Evolutionary conservation across 1,139 yeast species (phyloP), one percentile per base, ranked within the genome.

Genomic region (Suhomyces yuchorum): DNA sequence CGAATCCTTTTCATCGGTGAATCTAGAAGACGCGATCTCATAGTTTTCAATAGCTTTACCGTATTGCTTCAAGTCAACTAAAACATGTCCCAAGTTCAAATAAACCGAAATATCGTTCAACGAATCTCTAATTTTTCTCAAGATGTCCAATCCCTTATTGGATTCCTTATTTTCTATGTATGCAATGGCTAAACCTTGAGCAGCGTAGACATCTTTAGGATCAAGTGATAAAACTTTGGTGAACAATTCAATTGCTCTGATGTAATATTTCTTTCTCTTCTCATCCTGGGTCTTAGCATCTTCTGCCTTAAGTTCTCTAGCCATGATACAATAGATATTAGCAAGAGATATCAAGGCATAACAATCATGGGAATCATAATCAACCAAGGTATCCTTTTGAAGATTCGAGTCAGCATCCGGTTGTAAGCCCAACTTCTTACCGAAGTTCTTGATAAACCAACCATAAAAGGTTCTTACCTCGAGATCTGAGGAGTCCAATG

Each of bases 181-280:
- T 9, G 92, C 83, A 47, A 93, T 91, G 1, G 98, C 99, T 54
- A 95, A 78, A 45, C 99, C 99, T 67, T 93, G 99, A 0, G 99
- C 99, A 2, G 98, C 99, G 70, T 86, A 93, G 1, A 93, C 96
- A 64, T 93, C 90, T 56, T 80, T 77, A 5, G 93, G 81, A 68
- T 93, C 99, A 33, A 91, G 73, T 43, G 87, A 85, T 49, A 95
- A 73, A 1, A 91, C 97, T 67, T 93, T 93, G 58, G 91, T 87
- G 65, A 85, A 93, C 48, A 92, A 73, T 66, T 93, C 97, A 19
- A 92, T 87, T 14, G 97, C 97, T 67, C 96, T 82, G 43, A 85
- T 75, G 62, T 87, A 92, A 50, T 91, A 87, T 56, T 86, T 88
- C 57, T 84, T 85, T 54, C 84, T 81, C 66, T 86, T 88, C 33